Evolutionary conservation across 768 basidiomycete genomes (phyloP), one percentile per base, ranked within the genome.

Genomic region (Porpolomopsis calyptriformis): DNA sequence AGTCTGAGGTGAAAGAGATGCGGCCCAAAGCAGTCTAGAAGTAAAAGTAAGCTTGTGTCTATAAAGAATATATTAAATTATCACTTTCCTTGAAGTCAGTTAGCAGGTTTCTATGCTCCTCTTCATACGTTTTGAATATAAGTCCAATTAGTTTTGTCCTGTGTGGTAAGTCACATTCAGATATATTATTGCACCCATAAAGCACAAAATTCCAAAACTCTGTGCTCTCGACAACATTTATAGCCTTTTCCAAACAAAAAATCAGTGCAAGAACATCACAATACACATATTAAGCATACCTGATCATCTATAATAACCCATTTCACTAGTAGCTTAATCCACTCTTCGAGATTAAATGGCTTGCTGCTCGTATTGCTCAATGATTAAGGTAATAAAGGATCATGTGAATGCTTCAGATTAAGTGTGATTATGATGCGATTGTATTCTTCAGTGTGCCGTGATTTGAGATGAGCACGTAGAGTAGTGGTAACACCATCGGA

Each of bases 201-300:
- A 63, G 45, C 0, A 64, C 48, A 16, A 67, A 56, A 0, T 61
- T 56, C 0, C 63, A 53, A 29, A 71, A 58, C 44, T 64, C 63
- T 0, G 46, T 52, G 31, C 50, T 54, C 16, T 70, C 67, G 7
- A 70, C 55, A 36, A 71, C 55, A 57, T 65, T 60, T 0, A 69
- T 46, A 3, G 68, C 61, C 68, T n/a, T n/a, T n/a, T n/a, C n/a
- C n/a, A n/a, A n/a, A n/a, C n/a, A n/a, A n/a, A n/a, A n/a, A n/a
- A n/a, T n/a, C n/a, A n/a, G n/a, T n/a, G n/a, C n/a, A n/a, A n/a
- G n/a, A n/a, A n/a, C n/a, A n/a, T n/a, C n/a, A n/a, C n/a, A n/a
- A n/a, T n/a, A n/a, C n/a, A n/a, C n/a, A n/a, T 70, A 34, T 8
- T 40, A 16, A 16, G 52, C 53, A 19, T 55, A 66, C 67, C 54